Conservation (phyloP, 2,329 filamentous ascomycete species). For the Botrytis pseudocinerea region DNA sequence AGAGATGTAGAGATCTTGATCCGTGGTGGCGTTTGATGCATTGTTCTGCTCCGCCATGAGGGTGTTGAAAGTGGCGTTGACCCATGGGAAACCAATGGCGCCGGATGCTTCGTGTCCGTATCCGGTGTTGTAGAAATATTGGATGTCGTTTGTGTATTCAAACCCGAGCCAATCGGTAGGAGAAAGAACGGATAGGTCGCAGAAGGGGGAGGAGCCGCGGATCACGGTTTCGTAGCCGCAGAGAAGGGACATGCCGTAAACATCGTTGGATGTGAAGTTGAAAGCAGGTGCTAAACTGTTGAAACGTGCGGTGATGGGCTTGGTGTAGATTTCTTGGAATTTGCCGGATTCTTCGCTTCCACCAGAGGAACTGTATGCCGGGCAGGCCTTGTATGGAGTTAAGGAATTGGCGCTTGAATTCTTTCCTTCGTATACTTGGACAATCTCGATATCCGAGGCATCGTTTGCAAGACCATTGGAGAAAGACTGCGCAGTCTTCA, state of each 20-base stretch:
- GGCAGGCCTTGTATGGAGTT: conserved; percentile 55
- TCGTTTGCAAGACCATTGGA: conserved; percentile 49
- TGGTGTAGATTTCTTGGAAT: conserved; percentile 49
- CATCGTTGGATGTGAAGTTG: conserved; percentile 54
- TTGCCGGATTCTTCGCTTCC: conserved; percentile 48
- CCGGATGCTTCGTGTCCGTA: conserved; percentile 51
- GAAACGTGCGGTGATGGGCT: conserved; percentile 51
- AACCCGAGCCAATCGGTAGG: conserved; percentile 51
- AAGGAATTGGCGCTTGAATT: conserved; percentile 53
- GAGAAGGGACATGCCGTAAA: conserved; percentile 52
- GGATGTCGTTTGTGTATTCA: conserved; percentile 52
- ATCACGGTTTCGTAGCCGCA: conserved; percentile 55
- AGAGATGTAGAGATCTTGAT: conserved; percentile 54
- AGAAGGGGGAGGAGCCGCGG: conserved; percentile 50
- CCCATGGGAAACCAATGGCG: conserved; percentile 53
- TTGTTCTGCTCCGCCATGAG: conserved; percentile 40
- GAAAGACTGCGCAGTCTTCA: conserved; percentile 50
- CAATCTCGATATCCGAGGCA: conserved; percentile 46
- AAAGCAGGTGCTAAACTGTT: conserved; percentile 48
- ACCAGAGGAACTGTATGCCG: conserved; percentile 51
- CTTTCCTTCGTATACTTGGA: conserved; percentile 49
- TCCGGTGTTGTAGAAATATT: conserved; percentile 54
- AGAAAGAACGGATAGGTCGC: conserved; percentile 47
- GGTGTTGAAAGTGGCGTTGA: conserved; percentile 51
- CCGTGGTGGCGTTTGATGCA: conserved; percentile 38